phyloP scores from a whole-genome alignment of 2,329 filamentous ascomycete genomes.

The Pleomassaria siparia region DNA sequence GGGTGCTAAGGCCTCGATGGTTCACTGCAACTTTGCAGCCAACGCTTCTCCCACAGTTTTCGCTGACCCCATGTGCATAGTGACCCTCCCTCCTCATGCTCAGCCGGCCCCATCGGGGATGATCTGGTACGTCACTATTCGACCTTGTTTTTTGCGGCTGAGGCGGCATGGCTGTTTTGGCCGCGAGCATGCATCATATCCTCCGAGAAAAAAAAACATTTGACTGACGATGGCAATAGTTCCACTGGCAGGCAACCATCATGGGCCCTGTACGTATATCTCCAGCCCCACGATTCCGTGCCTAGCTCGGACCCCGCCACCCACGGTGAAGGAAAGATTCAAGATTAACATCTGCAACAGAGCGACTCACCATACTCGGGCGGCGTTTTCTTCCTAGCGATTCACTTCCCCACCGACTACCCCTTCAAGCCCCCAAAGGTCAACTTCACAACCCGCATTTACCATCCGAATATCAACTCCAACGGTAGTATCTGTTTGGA shows the following conservation, averaged over 20 bases:
- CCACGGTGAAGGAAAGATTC: constrained; percentile 4
- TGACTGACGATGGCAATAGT: constrained; percentile 59
- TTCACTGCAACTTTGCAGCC: constrained; percentile 14
- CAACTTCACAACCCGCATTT: constrained; percentile 99
- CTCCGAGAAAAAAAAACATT: constrained; percentile 21
- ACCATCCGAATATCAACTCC: constrained; percentile 99
- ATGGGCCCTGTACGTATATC: constrained; percentile 88
- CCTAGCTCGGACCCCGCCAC: constrained; percentile 10
- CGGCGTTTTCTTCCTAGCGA: constrained; percentile 97
- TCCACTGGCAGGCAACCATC: constrained; percentile 99
- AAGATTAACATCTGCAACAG: constrained; percentile 52
- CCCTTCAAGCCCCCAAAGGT: constrained; percentile 99
- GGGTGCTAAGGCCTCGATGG: constrained; percentile 25
- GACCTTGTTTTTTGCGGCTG: constrained; percentile 31
- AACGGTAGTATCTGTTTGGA: constrained; percentile 99
- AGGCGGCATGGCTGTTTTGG: constrained; percentile 23
- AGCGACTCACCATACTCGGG: constrained; percentile 96
- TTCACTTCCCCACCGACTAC: constrained; percentile 99
- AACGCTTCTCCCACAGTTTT: constrained; percentile 5
- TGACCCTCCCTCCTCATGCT: constrained; percentile 98
- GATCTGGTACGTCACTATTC: constrained; percentile 76
- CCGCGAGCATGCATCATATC: constrained; percentile 4
- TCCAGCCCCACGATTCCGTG: not conserved
- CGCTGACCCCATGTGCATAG: constrained; percentile 54
- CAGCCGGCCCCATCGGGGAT: constrained; percentile 93